Evolutionary conservation across 129 eudicot genomes (phyloP).

Genomic region (Ambrosia trifida): DNA sequence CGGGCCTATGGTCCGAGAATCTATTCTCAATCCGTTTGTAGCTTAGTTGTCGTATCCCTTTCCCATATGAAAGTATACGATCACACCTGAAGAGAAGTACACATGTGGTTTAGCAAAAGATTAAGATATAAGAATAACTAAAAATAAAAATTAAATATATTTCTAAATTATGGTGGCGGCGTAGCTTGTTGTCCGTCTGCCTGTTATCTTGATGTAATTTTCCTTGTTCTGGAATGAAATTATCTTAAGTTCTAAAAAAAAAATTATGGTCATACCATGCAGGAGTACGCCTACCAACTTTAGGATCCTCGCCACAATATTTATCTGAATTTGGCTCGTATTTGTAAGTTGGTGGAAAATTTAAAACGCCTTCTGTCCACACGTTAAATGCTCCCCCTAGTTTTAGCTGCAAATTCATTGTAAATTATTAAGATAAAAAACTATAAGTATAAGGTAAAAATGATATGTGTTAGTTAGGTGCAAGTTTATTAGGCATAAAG

Average conservation of each 20-base stretch:
- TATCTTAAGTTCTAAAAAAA: too few species aligned
- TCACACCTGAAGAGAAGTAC: conserved; percentile 62
- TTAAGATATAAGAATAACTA: neutral
- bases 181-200: too few species aligned
- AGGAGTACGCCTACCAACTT: conserved; percentile 75
- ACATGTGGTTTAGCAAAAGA: neutral
- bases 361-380: conserved; percentile 76
- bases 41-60: conserved; percentile 62
- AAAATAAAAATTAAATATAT: neutral
- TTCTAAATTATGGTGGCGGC: neutral
- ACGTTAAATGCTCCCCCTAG: conserved; percentile 77
- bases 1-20: conserved; percentile 90
- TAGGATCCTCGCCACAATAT: conserved; percentile 65
- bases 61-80: conserved; percentile 75
- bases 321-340: conserved; percentile 69
- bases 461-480: conserved; percentile 7
- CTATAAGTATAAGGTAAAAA: neutral
- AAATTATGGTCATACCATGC: conserved; percentile 60
- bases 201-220: too few species aligned
- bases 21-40: conserved; percentile 59
- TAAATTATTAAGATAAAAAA: neutral
- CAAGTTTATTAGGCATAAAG: neutral
- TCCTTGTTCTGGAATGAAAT: too few species aligned
- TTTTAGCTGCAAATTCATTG: conserved; percentile 42
- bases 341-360: conserved; percentile 85